These are phyloP conservation scores for Aspergillus latus DNA, from an alignment of 2,329 filamentous ascomycete species.

Conservation along the genomic window DNA sequence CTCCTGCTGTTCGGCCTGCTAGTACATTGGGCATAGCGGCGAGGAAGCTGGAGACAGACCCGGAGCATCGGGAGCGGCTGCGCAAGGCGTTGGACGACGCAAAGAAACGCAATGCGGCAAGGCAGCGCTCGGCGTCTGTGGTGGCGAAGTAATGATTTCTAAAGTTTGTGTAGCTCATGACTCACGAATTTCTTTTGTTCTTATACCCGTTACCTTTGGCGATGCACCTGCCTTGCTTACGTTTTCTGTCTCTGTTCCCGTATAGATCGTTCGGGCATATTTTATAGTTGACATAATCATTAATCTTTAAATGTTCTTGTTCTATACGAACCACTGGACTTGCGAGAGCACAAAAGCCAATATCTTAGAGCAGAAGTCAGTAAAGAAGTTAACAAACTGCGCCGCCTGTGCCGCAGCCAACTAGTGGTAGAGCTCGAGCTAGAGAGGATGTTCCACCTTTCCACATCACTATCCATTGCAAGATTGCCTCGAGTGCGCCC, in stretches of 20 bases:
- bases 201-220: conserved; percentile 4
- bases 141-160: conserved; percentile 19
- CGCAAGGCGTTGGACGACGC: conserved; percentile 54
- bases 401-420: conserved; percentile 5
- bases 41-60: conserved; percentile 29
- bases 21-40: conserved; percentile 19
- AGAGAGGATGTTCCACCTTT: not conserved
- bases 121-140: conserved; percentile 1
- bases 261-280: not conserved
- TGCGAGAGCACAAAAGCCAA: not conserved
- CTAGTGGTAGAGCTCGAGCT: not conserved
- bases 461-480: not conserved
- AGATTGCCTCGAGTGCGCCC: conserved; percentile 1
- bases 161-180: not conserved
- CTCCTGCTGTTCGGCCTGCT: conserved; percentile 27
- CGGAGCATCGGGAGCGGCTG: conserved; percentile 49
- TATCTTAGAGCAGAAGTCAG: not conserved
- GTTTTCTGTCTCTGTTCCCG: not conserved
- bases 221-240: conserved; percentile 4
- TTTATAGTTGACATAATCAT: not conserved
- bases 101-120: conserved; percentile 53
- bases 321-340: not conserved
- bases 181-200: conserved; percentile 1
- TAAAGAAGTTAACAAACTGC: not conserved
- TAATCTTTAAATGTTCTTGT: not conserved